A percentile compares a stretch with the other conserved stretches of the same genome.
Conservation (phyloP, 345 rosid genomes). For the Murraya paniculata region DNA sequence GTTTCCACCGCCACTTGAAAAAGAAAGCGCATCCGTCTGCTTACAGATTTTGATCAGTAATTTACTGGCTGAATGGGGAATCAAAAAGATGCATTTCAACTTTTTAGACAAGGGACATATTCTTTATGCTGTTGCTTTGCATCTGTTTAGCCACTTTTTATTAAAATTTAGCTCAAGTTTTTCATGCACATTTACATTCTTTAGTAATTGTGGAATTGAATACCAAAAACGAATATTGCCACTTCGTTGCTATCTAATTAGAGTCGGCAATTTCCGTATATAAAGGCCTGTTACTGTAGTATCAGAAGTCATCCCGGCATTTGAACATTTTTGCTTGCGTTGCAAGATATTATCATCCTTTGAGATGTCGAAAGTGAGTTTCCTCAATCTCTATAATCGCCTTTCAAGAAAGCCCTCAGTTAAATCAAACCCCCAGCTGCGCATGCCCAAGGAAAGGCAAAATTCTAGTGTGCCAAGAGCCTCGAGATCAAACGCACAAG, state of each 20-base stretch:
- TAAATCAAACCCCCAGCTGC: constrained; percentile 14
- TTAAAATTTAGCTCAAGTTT: too few relatives aligned
- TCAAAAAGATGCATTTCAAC: background rate
- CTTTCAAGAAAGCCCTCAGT: constrained; percentile 18
- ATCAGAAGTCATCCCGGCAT: background rate
- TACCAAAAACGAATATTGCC: background rate
- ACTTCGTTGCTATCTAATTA: background rate
- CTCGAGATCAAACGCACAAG: constrained; percentile 33
- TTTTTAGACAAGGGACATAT: background rate
- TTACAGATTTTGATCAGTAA: too few relatives aligned
- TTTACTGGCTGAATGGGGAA: background rate
- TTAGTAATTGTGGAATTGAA: background rate
- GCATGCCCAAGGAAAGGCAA: constrained; percentile 13
- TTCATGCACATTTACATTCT: too few relatives aligned
- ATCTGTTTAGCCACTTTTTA: too few relatives aligned
- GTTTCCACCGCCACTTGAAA: too few relatives aligned
- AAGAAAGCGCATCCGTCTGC: too few relatives aligned
- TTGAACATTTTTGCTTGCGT: background rate
- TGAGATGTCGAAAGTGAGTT: constrained; percentile 25
- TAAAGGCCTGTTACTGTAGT: background rate
- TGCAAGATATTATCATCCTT: background rate
- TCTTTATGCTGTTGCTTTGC: background rate
- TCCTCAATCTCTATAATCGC: constrained; percentile 24
- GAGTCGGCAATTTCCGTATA: background rate
- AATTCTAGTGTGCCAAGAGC: constrained; percentile 10